Percentiles rank a stretch among this genome's conserved stretches.
phyloP scores from a whole-genome alignment of 768 basidiomycete species.

The Serendipita sp. region DNA sequence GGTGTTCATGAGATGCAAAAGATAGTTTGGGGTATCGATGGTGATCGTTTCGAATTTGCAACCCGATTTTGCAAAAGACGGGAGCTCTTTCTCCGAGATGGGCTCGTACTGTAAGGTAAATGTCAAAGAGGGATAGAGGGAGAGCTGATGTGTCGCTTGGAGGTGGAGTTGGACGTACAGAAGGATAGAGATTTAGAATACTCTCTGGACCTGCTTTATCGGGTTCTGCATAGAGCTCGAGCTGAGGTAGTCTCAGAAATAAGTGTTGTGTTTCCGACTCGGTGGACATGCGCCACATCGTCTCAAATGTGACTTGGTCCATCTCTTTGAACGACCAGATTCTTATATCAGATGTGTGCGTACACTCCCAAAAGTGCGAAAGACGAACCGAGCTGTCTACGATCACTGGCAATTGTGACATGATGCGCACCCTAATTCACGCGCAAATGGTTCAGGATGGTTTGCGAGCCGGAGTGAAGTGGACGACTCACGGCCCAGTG shows the following conservation, averaged over 20 bases:
- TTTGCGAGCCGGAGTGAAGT: not conserved
- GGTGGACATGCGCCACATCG: conserved; percentile 57
- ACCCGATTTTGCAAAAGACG: conserved; percentile 31
- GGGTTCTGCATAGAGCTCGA: conserved; percentile 36
- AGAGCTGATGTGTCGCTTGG: not conserved
- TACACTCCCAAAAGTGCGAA: not conserved
- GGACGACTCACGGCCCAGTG: conserved; percentile 60
- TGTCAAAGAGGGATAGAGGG: not conserved
- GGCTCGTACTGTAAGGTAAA: not conserved
- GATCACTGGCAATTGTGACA: conserved; percentile 42
- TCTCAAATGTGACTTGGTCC: conserved; percentile 58
- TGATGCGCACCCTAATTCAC: conserved; percentile 58
- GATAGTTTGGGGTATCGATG: conserved; percentile 48
- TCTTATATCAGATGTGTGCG: not conserved
- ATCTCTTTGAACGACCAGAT: conserved; percentile 28
- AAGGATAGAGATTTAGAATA: not conserved
- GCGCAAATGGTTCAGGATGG: not conserved
- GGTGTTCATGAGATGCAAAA: conserved; percentile 44
- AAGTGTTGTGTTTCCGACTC: conserved; percentile 36
- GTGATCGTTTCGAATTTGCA: conserved; percentile 49
- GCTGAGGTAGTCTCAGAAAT: conserved; percentile 49
- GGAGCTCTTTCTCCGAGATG: conserved; percentile 20
- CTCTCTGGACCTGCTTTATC: conserved; percentile 16
- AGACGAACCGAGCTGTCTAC: conserved; percentile 38
- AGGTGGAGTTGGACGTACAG: not conserved